Percentiles rank a stretch among this genome's conserved stretches.
Evolutionary conservation across 2,329 filamentous ascomycete genomes (phyloP).

Genomic region (Zasmidium angulare): DNA sequence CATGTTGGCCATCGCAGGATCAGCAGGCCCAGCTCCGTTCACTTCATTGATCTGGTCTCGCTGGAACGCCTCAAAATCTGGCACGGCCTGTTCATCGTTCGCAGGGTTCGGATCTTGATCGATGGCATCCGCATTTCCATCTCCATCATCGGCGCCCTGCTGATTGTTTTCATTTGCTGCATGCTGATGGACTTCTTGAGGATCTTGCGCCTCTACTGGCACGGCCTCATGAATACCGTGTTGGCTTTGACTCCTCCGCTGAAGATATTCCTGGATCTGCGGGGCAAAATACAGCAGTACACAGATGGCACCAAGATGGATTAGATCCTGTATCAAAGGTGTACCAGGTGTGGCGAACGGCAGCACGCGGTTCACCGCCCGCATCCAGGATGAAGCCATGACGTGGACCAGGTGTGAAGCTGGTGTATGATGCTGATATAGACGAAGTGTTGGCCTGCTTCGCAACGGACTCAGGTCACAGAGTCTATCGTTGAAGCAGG

Average conservation of each 20-base stretch:
- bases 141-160: neutral
- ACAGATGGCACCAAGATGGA: conserved; percentile 47
- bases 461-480: too few species aligned
- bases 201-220: neutral
- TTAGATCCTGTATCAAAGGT: conserved; percentile 47
- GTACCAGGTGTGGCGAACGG: conserved; percentile 50
- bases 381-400: conserved; percentile 27
- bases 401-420: neutral
- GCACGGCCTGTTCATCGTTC: neutral
- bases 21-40: conserved; percentile 38
- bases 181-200: conserved; percentile 7
- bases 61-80: conserved; percentile 7
- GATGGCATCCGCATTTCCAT: conserved; percentile 1
- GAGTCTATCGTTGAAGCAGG: too few species aligned
- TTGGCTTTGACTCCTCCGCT: conserved; percentile 15
- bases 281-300: conserved; percentile 49
- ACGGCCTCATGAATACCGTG: neutral
- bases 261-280: conserved; percentile 42
- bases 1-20: conserved; percentile 15
- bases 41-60: conserved; percentile 8
- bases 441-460: too few species aligned
- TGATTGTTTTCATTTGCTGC: conserved; percentile 1
- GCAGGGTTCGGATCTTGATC: neutral
- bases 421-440: too few species aligned
- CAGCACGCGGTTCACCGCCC: conserved; percentile 44